Conservation (phyloP, 1,139 yeast genomes). For the Candida sanyaensis region DNA sequence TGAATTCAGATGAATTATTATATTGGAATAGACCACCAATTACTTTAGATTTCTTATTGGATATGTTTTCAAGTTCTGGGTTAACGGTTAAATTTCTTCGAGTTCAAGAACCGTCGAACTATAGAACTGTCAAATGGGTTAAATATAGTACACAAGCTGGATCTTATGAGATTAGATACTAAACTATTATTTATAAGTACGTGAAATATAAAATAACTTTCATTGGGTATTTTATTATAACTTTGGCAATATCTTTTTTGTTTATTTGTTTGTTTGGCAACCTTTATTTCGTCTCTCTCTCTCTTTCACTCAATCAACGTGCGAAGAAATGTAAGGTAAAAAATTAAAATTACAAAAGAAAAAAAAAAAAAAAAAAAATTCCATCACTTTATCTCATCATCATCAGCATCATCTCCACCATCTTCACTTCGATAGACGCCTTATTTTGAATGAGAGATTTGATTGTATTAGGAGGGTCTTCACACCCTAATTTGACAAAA, state of each 20-base stretch:
- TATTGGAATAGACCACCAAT: conserved; percentile 80
- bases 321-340: conserved; percentile 2
- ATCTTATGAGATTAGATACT: conserved; percentile 75
- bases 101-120: conserved; percentile 65
- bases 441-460: conserved; percentile 60
- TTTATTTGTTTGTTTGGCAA: neutral
- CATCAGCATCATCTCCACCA: neutral
- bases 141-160: conserved; percentile 77
- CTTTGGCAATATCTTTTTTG: neutral
- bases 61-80: conserved; percentile 82
- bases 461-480: conserved; percentile 75
- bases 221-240: too few species aligned
- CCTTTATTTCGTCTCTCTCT: too few species aligned
- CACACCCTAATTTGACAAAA: conserved; percentile 65
- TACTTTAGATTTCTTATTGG: conserved; percentile 63
- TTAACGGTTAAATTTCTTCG: conserved; percentile 71
- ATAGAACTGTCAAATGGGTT: conserved; percentile 85
- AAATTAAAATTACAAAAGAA: conserved; percentile 6
- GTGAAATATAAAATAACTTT: neutral
- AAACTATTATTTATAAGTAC: neutral
- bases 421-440: neutral
- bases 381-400: neutral
- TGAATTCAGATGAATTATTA: conserved; percentile 18
- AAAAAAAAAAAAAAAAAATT: conserved; percentile 2
- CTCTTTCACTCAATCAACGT: neutral